phyloP scores from a whole-genome alignment of 2,329 filamentous ascomycete genomes.

The Botryotinia narcissicola region DNA sequence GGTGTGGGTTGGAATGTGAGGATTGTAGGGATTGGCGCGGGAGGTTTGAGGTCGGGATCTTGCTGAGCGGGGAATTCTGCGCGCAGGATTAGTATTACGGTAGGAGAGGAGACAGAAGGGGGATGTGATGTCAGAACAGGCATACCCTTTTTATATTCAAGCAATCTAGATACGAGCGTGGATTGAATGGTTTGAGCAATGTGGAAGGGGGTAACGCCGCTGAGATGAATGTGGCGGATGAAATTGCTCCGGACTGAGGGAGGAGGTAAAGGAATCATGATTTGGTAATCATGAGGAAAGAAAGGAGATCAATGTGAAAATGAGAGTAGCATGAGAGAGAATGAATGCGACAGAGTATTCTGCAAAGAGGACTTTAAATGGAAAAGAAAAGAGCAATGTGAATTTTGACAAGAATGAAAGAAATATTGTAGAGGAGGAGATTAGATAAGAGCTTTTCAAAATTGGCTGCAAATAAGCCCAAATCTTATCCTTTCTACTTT shows the following conservation, averaged over 20 bases:
- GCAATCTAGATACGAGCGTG: conserved; percentile 53
- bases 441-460: conserved; percentile 12
- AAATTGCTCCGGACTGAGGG: conserved; percentile 38
- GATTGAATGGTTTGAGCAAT: conserved; percentile 56
- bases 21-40: conserved; percentile 62
- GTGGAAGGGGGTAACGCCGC: conserved; percentile 51
- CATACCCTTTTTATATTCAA: conserved; percentile 53
- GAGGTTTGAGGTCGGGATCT: conserved; percentile 6
- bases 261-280: neutral
- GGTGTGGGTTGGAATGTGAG: conserved; percentile 80
- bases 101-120: conserved; percentile 44
- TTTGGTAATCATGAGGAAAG: neutral
- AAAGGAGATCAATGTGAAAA: neutral
- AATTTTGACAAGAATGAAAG: neutral
- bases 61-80: neutral
- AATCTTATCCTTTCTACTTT: neutral
- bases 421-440: neutral
- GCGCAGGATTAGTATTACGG: neutral
- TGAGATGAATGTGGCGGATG: conserved; percentile 57
- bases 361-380: neutral
- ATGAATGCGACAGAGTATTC: neutral
- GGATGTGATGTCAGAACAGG: conserved; percentile 35
- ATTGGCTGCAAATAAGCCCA: neutral
- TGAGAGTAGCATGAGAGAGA: neutral
- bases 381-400: neutral